Conservation (phyloP, 2,329 filamentous ascomycete genomes). For the Curvularia hawaiiensis region DNA sequence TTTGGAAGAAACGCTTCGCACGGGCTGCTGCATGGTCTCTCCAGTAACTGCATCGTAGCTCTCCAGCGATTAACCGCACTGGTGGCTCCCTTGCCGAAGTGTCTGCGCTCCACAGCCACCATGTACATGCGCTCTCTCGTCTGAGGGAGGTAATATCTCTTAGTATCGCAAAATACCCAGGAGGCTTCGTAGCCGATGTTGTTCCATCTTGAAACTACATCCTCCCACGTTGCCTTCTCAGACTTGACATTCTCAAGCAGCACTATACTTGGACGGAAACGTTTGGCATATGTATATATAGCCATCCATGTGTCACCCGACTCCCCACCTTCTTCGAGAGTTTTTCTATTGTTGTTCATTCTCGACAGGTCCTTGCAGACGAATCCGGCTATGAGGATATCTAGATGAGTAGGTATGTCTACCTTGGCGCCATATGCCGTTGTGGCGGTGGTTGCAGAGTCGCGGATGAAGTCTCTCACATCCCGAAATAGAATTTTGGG, state of each 20-base stretch:
- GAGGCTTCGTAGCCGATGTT: conserved; percentile 61
- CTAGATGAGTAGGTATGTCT: conserved; percentile 61
- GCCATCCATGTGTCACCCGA: conserved; percentile 69
- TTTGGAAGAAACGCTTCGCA: conserved; percentile 66
- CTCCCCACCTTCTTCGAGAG: conserved; percentile 62
- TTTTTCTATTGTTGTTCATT: conserved; percentile 64
- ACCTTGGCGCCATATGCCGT: conserved; percentile 69
- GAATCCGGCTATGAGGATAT: conserved; percentile 74
- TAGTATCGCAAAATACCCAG: conserved; percentile 65
- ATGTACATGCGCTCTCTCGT: conserved; percentile 57
- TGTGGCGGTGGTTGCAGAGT: conserved; percentile 57
- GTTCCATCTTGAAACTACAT: conserved; percentile 54
- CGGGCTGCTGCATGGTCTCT: conserved; percentile 65
- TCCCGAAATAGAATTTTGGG: conserved; percentile 53
- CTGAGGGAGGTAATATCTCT: conserved; percentile 75
- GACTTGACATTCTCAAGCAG: conserved; percentile 72
- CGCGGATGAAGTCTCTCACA: conserved; percentile 51
- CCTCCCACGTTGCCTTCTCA: conserved; percentile 61
- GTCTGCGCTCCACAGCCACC: conserved; percentile 48
- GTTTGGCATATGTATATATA: conserved; percentile 62
- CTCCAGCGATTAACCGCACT: conserved; percentile 49
- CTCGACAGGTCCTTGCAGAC: conserved; percentile 77
- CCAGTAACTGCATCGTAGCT: conserved; percentile 52
- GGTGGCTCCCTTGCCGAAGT: conserved; percentile 20
- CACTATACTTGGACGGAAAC: conserved; percentile 65